A percentile compares a stretch with the other conserved stretches of the same genome.
Conservation (phyloP, 2,329 filamentous ascomycete genomes). For the Fusarium tuaranense region DNA sequence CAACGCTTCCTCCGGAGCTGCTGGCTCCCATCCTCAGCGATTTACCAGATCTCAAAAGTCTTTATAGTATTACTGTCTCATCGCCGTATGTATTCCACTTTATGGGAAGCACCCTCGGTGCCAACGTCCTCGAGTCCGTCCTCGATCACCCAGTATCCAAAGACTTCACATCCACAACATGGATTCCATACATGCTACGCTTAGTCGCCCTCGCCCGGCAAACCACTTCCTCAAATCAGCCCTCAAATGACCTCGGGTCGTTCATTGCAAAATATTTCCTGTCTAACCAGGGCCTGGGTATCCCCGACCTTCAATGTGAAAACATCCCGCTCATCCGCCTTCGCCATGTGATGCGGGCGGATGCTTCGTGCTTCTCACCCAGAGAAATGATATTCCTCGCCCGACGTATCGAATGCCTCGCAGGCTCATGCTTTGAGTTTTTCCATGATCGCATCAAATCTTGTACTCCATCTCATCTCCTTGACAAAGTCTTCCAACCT, state of each 20-base stretch:
- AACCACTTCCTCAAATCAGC: not conserved
- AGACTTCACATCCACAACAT: conserved; percentile 7
- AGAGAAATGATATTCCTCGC: conserved; percentile 21
- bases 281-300: not conserved
- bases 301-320: conserved; percentile 6
- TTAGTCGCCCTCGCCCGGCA: conserved; percentile 21
- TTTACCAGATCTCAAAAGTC: conserved; percentile 12
- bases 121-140: conserved; percentile 11
- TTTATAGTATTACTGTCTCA: conserved; percentile 5
- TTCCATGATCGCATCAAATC: conserved; percentile 15
- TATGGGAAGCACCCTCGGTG: conserved; percentile 10
- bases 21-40: conserved; percentile 10
- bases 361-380: not conserved
- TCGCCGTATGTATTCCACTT: conserved; percentile 22
- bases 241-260: not conserved
- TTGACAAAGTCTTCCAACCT: conserved; percentile 12
- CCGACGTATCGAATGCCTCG: conserved; percentile 8
- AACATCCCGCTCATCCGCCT: conserved; percentile 7
- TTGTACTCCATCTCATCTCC: conserved; percentile 12
- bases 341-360: not conserved
- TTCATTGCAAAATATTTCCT: conserved; percentile 18
- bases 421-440: conserved; percentile 19
- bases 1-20: conserved; percentile 17
- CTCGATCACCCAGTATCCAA: conserved; percentile 13
- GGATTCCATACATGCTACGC: conserved; percentile 25